Conservation (phyloP, 2,329 filamentous ascomycete species). For the Shiraia bambusicola region DNA sequence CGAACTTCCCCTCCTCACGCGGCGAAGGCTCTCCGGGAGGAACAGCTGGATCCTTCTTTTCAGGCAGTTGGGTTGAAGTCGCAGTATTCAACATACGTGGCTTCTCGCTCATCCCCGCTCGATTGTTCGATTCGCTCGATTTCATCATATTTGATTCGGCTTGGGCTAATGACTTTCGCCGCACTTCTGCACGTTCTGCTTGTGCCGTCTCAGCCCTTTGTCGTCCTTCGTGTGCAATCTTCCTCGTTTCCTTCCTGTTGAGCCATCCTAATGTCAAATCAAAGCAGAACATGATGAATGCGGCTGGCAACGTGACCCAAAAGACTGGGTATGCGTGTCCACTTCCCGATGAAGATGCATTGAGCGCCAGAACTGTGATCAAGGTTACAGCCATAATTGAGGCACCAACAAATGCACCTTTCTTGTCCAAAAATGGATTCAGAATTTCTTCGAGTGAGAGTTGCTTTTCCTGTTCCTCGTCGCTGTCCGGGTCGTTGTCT, state of each 20-base stretch:
- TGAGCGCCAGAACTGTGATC: conserved; percentile 65
- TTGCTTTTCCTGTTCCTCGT: conserved; percentile 53
- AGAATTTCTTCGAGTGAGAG: conserved; percentile 71
- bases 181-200: conserved; percentile 33
- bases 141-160: conserved; percentile 9
- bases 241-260: conserved; percentile 62
- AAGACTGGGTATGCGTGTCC: conserved; percentile 60
- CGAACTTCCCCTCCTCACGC: conserved; percentile 10
- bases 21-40: not conserved
- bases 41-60: conserved; percentile 4
- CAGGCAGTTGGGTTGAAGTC: not conserved
- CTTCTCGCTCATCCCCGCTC: too few relatives aligned
- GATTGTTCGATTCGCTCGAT: conserved; percentile 3
- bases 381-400: conserved; percentile 68
- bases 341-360: conserved; percentile 58
- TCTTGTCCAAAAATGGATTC: conserved; percentile 71
- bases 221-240: conserved; percentile 60
- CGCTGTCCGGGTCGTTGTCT: conserved; percentile 48
- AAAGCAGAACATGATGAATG: conserved; percentile 68
- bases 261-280: conserved; percentile 66
- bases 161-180: conserved; percentile 25
- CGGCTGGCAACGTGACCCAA: conserved; percentile 69
- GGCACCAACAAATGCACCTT: conserved; percentile 64
- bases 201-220: conserved; percentile 50
- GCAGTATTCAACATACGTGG: too few relatives aligned